A percentile compares a stretch with the other conserved stretches of the same genome.
Evolutionary conservation across 2,329 filamentous ascomycete species (phyloP).

Genomic region (Trichoderma sp.): DNA sequence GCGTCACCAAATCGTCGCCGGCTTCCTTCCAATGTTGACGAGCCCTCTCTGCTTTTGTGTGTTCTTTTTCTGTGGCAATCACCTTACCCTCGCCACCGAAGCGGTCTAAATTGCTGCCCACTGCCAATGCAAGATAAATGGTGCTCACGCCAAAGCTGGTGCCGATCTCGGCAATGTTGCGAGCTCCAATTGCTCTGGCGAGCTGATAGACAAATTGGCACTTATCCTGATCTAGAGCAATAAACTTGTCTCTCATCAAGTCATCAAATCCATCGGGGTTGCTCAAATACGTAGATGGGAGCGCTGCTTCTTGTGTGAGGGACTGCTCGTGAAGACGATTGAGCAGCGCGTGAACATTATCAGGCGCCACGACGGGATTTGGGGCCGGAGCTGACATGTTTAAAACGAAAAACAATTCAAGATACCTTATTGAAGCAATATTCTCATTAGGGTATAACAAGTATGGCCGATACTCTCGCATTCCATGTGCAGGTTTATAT

Average conservation of each 20-base stretch:
- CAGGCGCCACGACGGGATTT: slow-evolving; percentile 14
- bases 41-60: slow-evolving; percentile 49
- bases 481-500: neutral
- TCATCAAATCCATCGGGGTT: slow-evolving; percentile 28
- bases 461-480: neutral
- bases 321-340: slow-evolving; percentile 21
- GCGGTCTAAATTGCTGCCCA: slow-evolving; percentile 42
- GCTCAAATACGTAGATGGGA: slow-evolving; percentile 9
- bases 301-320: slow-evolving; percentile 15
- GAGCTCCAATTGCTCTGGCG: slow-evolving; percentile 46
- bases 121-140: slow-evolving; percentile 60
- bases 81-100: slow-evolving; percentile 36
- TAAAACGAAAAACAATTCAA: too few relatives aligned
- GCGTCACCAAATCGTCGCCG: slow-evolving; percentile 47
- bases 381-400: slow-evolving; percentile 1
- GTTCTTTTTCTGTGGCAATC: slow-evolving; percentile 60
- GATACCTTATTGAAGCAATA: neutral
- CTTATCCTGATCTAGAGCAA: slow-evolving; percentile 59
- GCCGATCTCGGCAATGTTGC: slow-evolving; percentile 58
- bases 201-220: slow-evolving; percentile 56
- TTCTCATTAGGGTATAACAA: neutral
- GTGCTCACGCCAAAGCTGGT: slow-evolving; percentile 62
- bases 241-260: slow-evolving; percentile 55
- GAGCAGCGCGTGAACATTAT: slow-evolving; percentile 19
- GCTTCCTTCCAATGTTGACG: slow-evolving; percentile 52